phyloP scores from a whole-genome alignment of 495 filamentous ascomycete genomes.

The Penicillium coffeae region DNA sequence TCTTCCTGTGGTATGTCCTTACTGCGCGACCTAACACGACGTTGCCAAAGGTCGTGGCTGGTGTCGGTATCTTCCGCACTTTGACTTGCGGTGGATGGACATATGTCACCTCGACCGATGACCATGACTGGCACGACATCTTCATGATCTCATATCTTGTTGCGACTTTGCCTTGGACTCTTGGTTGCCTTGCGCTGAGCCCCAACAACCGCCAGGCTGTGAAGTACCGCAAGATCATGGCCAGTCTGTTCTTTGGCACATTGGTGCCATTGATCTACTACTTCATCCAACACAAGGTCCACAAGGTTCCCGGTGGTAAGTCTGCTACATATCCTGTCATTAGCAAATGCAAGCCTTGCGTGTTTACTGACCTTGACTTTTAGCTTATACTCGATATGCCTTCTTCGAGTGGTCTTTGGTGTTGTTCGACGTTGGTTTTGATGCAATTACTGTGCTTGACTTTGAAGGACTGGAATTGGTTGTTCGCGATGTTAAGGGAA shows the following conservation, averaged over 20 bases:
- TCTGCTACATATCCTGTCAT: slow-evolving; percentile 2
- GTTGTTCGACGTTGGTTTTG: slow-evolving; percentile 92
- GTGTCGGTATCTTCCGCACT: slow-evolving; percentile 79
- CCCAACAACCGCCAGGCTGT: slow-evolving; percentile 80
- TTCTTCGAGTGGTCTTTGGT: slow-evolving; percentile 98
- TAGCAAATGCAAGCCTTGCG: too few relatives aligned
- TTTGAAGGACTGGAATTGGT: slow-evolving; percentile 88
- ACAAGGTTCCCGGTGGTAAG: slow-evolving; percentile 90
- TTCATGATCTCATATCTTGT: slow-evolving; percentile 99
- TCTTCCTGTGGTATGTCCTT: slow-evolving; percentile 88
- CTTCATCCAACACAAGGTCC: slow-evolving; percentile 98
- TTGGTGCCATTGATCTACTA: slow-evolving; percentile 90
- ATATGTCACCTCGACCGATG: slow-evolving; percentile 96
- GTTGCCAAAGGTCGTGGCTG: slow-evolving; percentile 78
- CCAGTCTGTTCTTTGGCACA: slow-evolving; percentile 82
- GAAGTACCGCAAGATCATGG: slow-evolving; percentile 84
- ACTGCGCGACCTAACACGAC: slow-evolving; percentile 69
- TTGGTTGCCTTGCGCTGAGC: slow-evolving; percentile 84
- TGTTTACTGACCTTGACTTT: slow-evolving; percentile 7
- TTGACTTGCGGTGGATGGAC: slow-evolving; percentile 98
- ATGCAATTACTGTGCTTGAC: slow-evolving; percentile 93
- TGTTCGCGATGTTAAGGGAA: slow-evolving; percentile 81
- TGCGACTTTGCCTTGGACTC: slow-evolving; percentile 91
- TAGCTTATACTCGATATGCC: slow-evolving; percentile 96
- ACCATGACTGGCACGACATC: slow-evolving; percentile 98